phyloP scores from a whole-genome alignment of 257 asterid genomes.

The Orobanche coerulescens region DNA sequence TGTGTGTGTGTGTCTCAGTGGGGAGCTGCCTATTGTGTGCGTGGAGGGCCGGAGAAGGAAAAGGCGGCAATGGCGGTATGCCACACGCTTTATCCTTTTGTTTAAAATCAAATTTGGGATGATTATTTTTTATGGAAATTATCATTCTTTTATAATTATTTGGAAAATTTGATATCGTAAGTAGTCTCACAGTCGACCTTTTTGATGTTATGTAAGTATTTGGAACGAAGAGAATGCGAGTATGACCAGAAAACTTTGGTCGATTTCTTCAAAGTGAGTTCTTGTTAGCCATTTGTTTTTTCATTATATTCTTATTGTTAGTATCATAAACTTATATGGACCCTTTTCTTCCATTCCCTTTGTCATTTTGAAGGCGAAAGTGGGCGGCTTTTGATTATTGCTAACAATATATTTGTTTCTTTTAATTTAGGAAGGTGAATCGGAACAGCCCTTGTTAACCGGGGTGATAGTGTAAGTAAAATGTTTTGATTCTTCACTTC shows the following conservation, averaged over 20 bases:
- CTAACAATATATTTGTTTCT: constrained; percentile 1
- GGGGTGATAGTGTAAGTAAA: constrained; percentile 59
- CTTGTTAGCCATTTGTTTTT: not conserved
- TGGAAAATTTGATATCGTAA: not conserved
- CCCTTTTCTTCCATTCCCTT: not conserved
- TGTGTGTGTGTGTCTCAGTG: constrained; percentile 61
- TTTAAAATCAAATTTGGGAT: not conserved
- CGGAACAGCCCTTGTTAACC: constrained; percentile 45
- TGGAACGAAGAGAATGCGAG: constrained; percentile 86
- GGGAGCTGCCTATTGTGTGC: constrained; percentile 87
- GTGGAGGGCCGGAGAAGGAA: constrained; percentile 80
- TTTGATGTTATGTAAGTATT: constrained; percentile 36
- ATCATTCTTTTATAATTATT: not conserved
- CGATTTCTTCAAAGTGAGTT: constrained; percentile 57
- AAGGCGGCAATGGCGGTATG: constrained; percentile 78
- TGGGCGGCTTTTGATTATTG: not conserved
- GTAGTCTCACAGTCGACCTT: not conserved
- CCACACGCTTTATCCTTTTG: not conserved
- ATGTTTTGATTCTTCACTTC: too few species aligned
- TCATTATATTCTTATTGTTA: not conserved
- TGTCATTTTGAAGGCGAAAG: not conserved
- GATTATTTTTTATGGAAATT: not conserved
- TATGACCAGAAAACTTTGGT: constrained; percentile 70
- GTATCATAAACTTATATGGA: too few species aligned
- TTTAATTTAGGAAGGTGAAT: constrained; percentile 50